Conservation (phyloP, 495 filamentous ascomycete genomes). For the Endocarpon pusillum region DNA sequence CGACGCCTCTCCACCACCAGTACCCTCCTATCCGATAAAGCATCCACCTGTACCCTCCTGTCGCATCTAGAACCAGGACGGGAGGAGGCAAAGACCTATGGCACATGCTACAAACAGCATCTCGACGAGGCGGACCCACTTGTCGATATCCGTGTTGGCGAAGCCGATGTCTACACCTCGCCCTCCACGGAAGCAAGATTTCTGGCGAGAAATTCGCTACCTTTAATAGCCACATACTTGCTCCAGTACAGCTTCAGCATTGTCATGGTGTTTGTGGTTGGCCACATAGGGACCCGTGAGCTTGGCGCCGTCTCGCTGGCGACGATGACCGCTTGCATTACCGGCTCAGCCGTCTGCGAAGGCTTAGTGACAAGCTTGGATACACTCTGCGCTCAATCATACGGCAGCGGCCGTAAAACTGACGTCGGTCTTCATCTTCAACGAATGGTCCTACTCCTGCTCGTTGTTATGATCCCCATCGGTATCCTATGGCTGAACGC, state of each 20-base stretch:
- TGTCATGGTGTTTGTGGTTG: constrained; percentile 49
- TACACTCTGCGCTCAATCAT: constrained; percentile 59
- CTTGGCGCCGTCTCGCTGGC: constrained; percentile 50
- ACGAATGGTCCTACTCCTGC: constrained; percentile 50
- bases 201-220: constrained; percentile 34
- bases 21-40: too few relatives aligned
- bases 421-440: constrained; percentile 58
- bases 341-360: constrained; percentile 53
- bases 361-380: constrained; percentile 54
- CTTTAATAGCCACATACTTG: constrained; percentile 49
- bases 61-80: too few relatives aligned
- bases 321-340: constrained; percentile 57
- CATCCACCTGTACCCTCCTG: too few relatives aligned
- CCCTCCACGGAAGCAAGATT: constrained; percentile 5
- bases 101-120: too few relatives aligned
- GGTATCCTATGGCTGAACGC: constrained; percentile 40
- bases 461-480: constrained; percentile 44
- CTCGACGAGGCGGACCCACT: too few relatives aligned
- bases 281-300: constrained; percentile 42
- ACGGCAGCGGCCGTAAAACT: constrained; percentile 47
- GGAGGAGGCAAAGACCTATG: too few relatives aligned
- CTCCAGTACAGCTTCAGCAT: constrained; percentile 58
- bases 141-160: too few relatives aligned
- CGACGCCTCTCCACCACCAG: too few relatives aligned
- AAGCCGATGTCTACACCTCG: too few relatives aligned